phyloP scores from a whole-genome alignment of 2,329 filamentous ascomycete species.

The Didymella keratinophila region DNA sequence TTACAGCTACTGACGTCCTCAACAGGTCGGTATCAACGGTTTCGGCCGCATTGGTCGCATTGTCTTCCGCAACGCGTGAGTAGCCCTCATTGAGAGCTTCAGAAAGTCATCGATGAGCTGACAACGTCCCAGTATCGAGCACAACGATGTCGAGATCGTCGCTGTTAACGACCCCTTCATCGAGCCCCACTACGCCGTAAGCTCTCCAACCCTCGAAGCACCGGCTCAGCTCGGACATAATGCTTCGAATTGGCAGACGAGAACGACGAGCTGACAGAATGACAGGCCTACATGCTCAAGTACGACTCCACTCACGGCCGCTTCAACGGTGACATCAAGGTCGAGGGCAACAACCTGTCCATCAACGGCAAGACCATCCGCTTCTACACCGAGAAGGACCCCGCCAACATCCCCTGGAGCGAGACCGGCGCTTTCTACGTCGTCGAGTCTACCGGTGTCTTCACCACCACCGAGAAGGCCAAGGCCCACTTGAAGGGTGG shows the following conservation, averaged over 20 bases:
- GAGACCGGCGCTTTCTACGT: conserved; percentile 91
- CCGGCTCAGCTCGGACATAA: not conserved
- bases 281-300: conserved; percentile 98
- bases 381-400: conserved; percentile 95
- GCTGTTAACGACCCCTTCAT: conserved; percentile 99
- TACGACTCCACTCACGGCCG: conserved; percentile 96
- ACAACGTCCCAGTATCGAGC: conserved; percentile 70
- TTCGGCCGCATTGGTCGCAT: conserved; percentile 99
- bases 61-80: conserved; percentile 95
- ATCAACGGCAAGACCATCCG: conserved; percentile 95
- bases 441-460: conserved; percentile 97
- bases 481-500: conserved; percentile 92
- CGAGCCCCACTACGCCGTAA: conserved; percentile 94
- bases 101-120: conserved; percentile 23
- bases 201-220: conserved; percentile 52
- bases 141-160: conserved; percentile 87
- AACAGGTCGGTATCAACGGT: conserved; percentile 95
- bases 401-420: conserved; percentile 86
- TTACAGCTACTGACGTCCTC: conserved; percentile 35
- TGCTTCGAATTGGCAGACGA: not conserved
- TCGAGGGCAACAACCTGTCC: conserved; percentile 74
- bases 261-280: conserved; percentile 38
- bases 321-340: conserved; percentile 91
- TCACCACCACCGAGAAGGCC: conserved; percentile 98
- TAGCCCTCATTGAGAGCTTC: conserved; percentile 35